Percentiles rank a stretch among this genome's conserved stretches.
Conservation (phyloP, 1,139 yeast genomes). For the Taphrina wiesneri region DNA sequence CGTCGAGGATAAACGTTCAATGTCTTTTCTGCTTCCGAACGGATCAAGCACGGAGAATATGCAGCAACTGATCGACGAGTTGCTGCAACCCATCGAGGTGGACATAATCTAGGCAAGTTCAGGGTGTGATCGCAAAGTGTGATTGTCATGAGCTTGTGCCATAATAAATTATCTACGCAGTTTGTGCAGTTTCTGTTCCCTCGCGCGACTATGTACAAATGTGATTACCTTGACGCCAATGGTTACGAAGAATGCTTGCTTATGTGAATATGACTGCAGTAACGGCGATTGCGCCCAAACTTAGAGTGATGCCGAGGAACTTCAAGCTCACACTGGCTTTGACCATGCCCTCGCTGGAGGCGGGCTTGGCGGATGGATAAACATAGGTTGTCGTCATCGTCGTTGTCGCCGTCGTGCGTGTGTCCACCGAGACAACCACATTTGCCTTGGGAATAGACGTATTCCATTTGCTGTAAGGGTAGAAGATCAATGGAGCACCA, state of each 20-base stretch:
- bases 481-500: slow-evolving; percentile 35
- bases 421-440: slow-evolving; percentile 12
- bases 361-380: slow-evolving; percentile 13
- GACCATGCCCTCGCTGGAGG: slow-evolving; percentile 7
- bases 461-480: slow-evolving; percentile 30
- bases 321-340: slow-evolving; percentile 24
- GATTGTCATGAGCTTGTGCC: not conserved
- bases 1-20: not conserved
- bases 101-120: too few species aligned
- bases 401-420: slow-evolving; percentile 32
- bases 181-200: too few species aligned
- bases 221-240: not conserved
- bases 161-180: not conserved
- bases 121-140: too few species aligned
- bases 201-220: not conserved
- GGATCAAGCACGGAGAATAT: not conserved
- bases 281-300: not conserved
- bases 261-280: slow-evolving; percentile 4
- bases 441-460: slow-evolving; percentile 14
- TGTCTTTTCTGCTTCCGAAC: not conserved
- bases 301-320: slow-evolving; percentile 3
- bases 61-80: not conserved
- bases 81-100: not conserved
- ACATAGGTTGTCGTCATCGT: slow-evolving; percentile 31
- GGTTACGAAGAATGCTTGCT: not conserved